Evolutionary conservation across 1,139 yeast species (phyloP).

Genomic region (Sugiyamaella sp.): DNA sequence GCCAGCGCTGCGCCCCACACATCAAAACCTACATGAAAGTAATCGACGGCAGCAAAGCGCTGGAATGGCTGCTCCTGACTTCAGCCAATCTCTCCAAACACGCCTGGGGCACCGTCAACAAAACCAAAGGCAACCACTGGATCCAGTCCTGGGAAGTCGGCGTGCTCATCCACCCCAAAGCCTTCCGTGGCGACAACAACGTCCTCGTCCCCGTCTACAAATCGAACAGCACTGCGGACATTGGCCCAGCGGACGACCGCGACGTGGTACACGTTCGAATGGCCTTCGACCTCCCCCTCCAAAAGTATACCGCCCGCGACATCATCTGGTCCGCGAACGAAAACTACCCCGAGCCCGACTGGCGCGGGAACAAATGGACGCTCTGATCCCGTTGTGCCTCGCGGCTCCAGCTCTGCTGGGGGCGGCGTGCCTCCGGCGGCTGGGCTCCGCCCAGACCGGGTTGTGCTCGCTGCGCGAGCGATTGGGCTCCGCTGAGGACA

Average conservation of each 20-base stretch:
- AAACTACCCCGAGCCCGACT: slow-evolving; percentile 30
- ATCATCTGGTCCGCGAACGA: slow-evolving; percentile 34
- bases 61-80: slow-evolving; percentile 41
- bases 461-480: too few relatives aligned
- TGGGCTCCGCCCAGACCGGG: too few relatives aligned
- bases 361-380: slow-evolving; percentile 33
- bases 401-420: not conserved
- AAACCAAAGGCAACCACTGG: slow-evolving; percentile 29
- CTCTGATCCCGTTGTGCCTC: not conserved
- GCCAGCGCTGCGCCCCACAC: slow-evolving; percentile 43
- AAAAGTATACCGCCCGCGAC: slow-evolving; percentile 29
- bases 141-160: slow-evolving; percentile 43
- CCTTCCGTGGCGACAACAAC: slow-evolving; percentile 18
- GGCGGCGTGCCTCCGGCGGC: too few relatives aligned
- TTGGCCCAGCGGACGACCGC: not conserved
- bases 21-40: slow-evolving; percentile 41
- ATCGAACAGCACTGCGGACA: slow-evolving; percentile 15
- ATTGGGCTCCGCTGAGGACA: too few relatives aligned
- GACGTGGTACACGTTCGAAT: slow-evolving; percentile 30
- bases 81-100: slow-evolving; percentile 43
- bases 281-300: slow-evolving; percentile 39
- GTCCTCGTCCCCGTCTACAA: slow-evolving; percentile 29
- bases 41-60: slow-evolving; percentile 21
- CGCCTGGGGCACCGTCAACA: slow-evolving; percentile 42
- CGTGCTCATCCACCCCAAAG: slow-evolving; percentile 35